Evolutionary conservation across 2,329 filamentous ascomycete genomes (phyloP).

Genomic region (Fusarium sp.): DNA sequence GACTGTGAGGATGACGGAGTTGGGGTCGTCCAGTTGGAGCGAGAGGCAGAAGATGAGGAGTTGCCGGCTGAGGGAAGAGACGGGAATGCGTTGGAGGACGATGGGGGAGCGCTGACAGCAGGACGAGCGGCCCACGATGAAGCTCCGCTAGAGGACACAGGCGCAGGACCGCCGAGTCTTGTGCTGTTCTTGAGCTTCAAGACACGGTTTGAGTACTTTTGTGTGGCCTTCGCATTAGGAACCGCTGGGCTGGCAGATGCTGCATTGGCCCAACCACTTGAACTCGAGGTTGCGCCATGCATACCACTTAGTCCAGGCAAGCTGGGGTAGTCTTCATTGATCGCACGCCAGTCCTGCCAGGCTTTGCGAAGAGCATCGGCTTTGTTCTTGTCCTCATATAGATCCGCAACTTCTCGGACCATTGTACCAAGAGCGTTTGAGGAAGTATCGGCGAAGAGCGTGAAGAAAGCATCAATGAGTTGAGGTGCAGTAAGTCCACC

Average conservation of each 20-base stretch:
- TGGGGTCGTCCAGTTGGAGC: conserved; percentile 48
- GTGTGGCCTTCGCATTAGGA: conserved; percentile 54
- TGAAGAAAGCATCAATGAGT: conserved; percentile 88
- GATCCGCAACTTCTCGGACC: conserved; percentile 89
- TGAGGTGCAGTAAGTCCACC: conserved; percentile 77
- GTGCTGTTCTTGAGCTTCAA: conserved; percentile 71
- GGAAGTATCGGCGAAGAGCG: conserved; percentile 81
- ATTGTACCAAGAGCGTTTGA: conserved; percentile 87
- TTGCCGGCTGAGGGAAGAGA: conserved; percentile 52
- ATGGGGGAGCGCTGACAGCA: conserved; percentile 24
- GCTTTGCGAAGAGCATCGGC: conserved; percentile 79
- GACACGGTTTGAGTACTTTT: conserved; percentile 65
- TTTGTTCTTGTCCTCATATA: conserved; percentile 87
- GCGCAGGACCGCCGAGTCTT: conserved; percentile 54
- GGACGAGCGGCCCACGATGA: conserved; percentile 41
- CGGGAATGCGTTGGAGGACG: conserved; percentile 56
- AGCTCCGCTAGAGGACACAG: conserved; percentile 35
- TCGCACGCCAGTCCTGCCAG: conserved; percentile 95
- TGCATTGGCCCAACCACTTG: conserved; percentile 70
- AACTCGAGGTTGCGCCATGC: conserved; percentile 68
- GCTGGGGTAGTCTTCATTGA: conserved; percentile 95
- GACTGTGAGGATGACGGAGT: conserved; percentile 46
- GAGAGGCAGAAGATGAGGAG: conserved; percentile 41
- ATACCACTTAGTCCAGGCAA: conserved; percentile 80
- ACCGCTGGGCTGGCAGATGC: conserved; percentile 67